Conservation (phyloP, 2,329 filamentous ascomycete genomes). For the Alternaria conjuncta region DNA sequence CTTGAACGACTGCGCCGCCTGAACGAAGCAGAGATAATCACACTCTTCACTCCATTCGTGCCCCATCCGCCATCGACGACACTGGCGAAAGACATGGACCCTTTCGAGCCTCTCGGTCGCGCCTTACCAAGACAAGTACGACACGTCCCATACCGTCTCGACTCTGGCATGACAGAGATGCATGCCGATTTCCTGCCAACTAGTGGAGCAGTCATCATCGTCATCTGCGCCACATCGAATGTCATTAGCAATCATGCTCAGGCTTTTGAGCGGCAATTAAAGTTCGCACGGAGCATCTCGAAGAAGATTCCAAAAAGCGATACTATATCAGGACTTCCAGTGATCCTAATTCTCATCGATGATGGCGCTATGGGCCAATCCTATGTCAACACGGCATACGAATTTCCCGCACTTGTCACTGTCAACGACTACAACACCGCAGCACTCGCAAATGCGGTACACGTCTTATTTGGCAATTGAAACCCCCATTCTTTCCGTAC, state of each 20-base stretch:
- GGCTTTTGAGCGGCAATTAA: slow-evolving; percentile 40
- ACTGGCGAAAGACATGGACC: slow-evolving; percentile 61
- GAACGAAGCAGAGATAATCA: slow-evolving; percentile 48
- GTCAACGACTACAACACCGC: slow-evolving; percentile 37
- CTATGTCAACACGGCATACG: slow-evolving; percentile 29
- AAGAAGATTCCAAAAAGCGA: slow-evolving; percentile 21
- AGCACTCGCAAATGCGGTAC: slow-evolving; percentile 34
- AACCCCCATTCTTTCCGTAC: accelerated
- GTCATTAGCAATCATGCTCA: slow-evolving; percentile 27
- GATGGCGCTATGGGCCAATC: slow-evolving; percentile 16
- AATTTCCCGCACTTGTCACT: slow-evolving; percentile 38
- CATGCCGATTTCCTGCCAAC: slow-evolving; percentile 68
- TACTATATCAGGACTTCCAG: slow-evolving; percentile 26
- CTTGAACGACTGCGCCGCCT: slow-evolving; percentile 42
- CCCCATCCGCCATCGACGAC: slow-evolving; percentile 49
- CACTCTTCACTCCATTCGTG: slow-evolving; percentile 62
- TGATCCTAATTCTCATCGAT: slow-evolving; percentile 36
- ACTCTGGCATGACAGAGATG: slow-evolving; percentile 67
- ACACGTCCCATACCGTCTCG: slow-evolving; percentile 74
- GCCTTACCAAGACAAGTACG: slow-evolving; percentile 67
- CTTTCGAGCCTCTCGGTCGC: slow-evolving; percentile 74
- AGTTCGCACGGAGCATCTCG: slow-evolving; percentile 34
- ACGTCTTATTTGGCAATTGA: slow-evolving; percentile 33
- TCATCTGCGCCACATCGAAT: slow-evolving; percentile 50
- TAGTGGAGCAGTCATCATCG: slow-evolving; percentile 66